phyloP scores from a whole-genome alignment of 306 rosid genomes.

The Inga laurina region DNA sequence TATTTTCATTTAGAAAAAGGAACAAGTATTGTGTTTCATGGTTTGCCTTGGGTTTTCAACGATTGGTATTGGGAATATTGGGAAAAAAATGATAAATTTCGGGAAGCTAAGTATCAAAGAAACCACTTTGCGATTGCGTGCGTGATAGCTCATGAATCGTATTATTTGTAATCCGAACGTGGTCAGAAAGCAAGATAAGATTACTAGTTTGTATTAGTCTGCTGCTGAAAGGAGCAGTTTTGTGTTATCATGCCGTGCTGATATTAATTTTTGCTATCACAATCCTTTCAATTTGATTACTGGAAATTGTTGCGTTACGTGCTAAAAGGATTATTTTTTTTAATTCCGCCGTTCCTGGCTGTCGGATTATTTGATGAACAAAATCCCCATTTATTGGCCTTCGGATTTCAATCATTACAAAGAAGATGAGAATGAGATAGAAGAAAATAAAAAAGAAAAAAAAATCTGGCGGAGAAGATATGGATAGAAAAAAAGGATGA shows the following conservation, averaged over 20 bases:
- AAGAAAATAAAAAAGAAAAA: not conserved
- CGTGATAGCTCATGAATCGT: not conserved
- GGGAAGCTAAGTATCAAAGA: not conserved
- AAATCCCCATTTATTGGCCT: not conserved
- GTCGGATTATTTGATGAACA: not conserved
- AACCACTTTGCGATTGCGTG: not conserved
- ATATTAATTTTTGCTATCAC: not conserved
- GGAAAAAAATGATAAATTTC: not conserved
- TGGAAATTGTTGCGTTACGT: not conserved
- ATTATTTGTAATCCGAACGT: not conserved
- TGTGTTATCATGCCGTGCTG: not conserved
- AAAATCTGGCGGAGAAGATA: not conserved
- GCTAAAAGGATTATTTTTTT: not conserved
- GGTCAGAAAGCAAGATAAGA: conserved; percentile 15
- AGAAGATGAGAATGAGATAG: not conserved
- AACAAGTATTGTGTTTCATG: conserved; percentile 2
- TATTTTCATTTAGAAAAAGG: not conserved
- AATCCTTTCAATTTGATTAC: not conserved
- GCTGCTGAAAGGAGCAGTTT: conserved; percentile 11
- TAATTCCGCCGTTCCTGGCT: not conserved
- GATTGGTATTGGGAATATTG: conserved; percentile 8
- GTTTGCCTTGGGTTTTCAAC: conserved; percentile 12
- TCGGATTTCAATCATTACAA: not conserved
- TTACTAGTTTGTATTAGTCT: conserved; percentile 5
- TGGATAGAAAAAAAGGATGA: not conserved